phyloP scores from a whole-genome alignment of 202 grass and related monocot genomes.

The Zizania palustris region DNA sequence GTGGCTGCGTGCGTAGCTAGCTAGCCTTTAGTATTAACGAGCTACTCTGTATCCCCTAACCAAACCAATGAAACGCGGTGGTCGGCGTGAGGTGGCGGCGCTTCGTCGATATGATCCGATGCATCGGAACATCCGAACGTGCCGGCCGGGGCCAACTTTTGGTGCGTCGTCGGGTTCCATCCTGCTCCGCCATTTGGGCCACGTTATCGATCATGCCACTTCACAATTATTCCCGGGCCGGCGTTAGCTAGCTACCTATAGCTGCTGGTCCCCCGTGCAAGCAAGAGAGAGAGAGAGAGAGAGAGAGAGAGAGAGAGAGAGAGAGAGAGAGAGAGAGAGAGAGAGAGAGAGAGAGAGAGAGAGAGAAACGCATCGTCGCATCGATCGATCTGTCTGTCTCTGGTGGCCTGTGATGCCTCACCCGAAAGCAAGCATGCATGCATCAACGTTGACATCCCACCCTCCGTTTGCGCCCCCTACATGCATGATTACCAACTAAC shows the following conservation, averaged over 20 bases:
- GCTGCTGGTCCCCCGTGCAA: slow-evolving; percentile 31
- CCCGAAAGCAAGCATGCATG: slow-evolving; percentile 48
- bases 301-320: too few relatives aligned
- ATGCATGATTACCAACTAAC: too few relatives aligned
- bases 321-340: too few relatives aligned
- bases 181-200: slow-evolving; percentile 21
- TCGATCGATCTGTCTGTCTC: too few relatives aligned
- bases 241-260: background rate
- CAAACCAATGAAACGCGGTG: background rate
- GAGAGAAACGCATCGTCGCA: background rate
- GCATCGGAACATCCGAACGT: slow-evolving; percentile 31
- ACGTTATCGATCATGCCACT: background rate
- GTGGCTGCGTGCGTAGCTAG: too few relatives aligned
- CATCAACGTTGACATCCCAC: slow-evolving; percentile 62
- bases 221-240: slow-evolving; percentile 33
- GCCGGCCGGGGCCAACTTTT: slow-evolving; percentile 16
- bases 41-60: background rate
- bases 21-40: too few relatives aligned
- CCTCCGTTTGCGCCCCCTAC: slow-evolving; percentile 44
- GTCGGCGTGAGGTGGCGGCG: background rate
- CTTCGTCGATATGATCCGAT: slow-evolving; percentile 12
- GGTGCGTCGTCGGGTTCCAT: slow-evolving; percentile 21
- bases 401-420: slow-evolving; percentile 38
- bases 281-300: too few relatives aligned
- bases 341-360: too few relatives aligned